A percentile compares a stretch with the other conserved stretches of the same genome.
Evolutionary conservation across 768 basidiomycete species (phyloP).

Genomic region (Calocybe cyanea): DNA sequence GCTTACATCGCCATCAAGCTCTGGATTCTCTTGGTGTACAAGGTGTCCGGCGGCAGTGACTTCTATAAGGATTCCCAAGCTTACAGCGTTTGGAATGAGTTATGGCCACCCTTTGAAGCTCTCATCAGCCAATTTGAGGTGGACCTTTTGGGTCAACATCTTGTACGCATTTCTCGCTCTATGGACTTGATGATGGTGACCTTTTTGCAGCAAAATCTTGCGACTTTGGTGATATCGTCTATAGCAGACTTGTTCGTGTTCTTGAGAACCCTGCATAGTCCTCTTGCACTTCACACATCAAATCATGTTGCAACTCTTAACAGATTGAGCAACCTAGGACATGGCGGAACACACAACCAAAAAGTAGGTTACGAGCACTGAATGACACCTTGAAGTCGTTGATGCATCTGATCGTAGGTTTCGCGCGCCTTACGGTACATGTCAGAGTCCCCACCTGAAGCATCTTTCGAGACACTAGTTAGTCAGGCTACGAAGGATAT

Average conservation of each 20-base stretch:
- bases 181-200: constrained; percentile 1
- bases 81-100: constrained; percentile 63
- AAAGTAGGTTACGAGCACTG: constrained; percentile 38
- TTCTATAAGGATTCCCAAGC: constrained; percentile 27
- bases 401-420: constrained; percentile 35
- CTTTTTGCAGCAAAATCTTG: constrained; percentile 39
- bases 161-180: constrained; percentile 24
- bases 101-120: constrained; percentile 69
- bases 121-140: constrained; percentile 47
- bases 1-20: constrained; percentile 67
- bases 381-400: constrained; percentile 3
- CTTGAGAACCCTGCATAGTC: constrained; percentile 49
- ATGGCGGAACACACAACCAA: constrained; percentile 42
- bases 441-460: constrained; percentile 47
- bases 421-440: constrained; percentile 49
- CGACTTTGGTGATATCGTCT: constrained; percentile 53
- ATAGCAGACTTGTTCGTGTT: constrained; percentile 66
- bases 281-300: constrained; percentile 51
- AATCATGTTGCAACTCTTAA: constrained; percentile 46
- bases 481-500: constrained; percentile 62
- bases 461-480: constrained; percentile 42
- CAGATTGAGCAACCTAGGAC: constrained; percentile 41
- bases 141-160: constrained; percentile 40
- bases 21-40: constrained; percentile 61
- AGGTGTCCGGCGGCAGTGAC: constrained; percentile 23